Evolutionary conservation across 2,329 filamentous ascomycete genomes (phyloP), one percentile per base, ranked within the genome.

Genomic region (Botrytis tulipae): DNA sequence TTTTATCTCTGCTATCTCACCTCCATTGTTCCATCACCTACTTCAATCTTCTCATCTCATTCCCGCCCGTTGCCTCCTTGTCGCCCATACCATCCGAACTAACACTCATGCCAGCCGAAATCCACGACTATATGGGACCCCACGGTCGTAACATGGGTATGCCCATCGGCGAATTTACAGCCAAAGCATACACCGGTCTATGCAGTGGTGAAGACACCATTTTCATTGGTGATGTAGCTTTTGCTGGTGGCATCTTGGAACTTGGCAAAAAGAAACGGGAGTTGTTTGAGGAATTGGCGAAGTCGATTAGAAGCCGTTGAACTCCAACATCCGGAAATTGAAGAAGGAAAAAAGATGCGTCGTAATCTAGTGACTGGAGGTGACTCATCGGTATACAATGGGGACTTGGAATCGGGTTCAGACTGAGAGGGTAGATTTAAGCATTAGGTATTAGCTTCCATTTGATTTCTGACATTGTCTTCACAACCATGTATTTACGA

Each of bases 111-210:
- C 1, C 42, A 76, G 75, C 84, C 10, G 84, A 86, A 75, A 74
- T 86, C 0, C 84, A 86, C 73, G 82, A 86, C 71, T 82, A 85
- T 75, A 80, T 85, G 74, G 84, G 84, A n/a, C 67, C 82, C 42
- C 81, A 84, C 25, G 85, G 85, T 6, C 80, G 81, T 4, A 76
- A 79, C 9, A 73, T 88, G 20, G 87, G 85, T 4, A 87, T 88
- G 84, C 85, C 86, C 4, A 71, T 87, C 29, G 78, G 12, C 8
- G 35, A 44, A 14, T 59, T 63, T 35, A 48, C 32, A 35, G 35
- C n/a, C 4, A 22, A 40, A 54, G 48, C 66, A 35, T 69, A 69
- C 9, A 16, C 32, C 22, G 66, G 29, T n/a, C 25, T 69, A 51
- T n/a, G 18, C 35, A 57, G 44, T 25, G 35, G 46, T 18, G n/a